Evolutionary conservation across 106 monocot species (phyloP), one percentile per base, ranked within the genome.

Genomic region (Phalaenopsis equestris): DNA sequence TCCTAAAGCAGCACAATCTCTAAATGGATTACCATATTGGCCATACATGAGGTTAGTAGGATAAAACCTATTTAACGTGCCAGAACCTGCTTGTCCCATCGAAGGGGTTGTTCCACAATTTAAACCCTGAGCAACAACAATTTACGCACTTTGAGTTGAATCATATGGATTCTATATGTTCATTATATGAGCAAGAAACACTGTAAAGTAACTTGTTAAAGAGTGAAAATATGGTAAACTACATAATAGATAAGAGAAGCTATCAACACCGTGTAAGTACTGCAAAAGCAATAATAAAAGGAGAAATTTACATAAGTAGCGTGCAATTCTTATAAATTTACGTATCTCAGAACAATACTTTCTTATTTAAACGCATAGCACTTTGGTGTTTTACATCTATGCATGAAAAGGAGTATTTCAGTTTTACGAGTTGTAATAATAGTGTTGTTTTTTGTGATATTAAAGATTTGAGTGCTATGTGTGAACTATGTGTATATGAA

Each of bases 11-110:
- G 56, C 19, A 30, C 82, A 81, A 79, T 48, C 45, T 82, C 81
- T 84, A 19, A 79, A 75, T 19, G 72, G 72, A 76, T 79, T 85
- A 12, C 83, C 82, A 84, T 23, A 83, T 46, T 86, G 85, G 0
- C 85, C 85, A 79, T 91, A 94, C 78, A 89, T 81, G 67, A 79
- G 80, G 76, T 70, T 90, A 75, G 85, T 86, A 5, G 89, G 82
- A 46, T 89, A 90, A 75, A 98, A 79, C 57, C 78, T 78, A n/a
- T 78, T 90, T 45, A 88, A 78, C 21, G 48, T 38, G 17, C 90
- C 84, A 79, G 77, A 68, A 52, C 52, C 76, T 15, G 56, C 67
- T n/a, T 81, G 75, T 8, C 81, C 86, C 84, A 86, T 79, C 8
- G 82, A 80, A 47, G 80, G 70, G n/a, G 80, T 57, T 52, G 86